Evolutionary conservation across 805 yeast genomes (phyloP).

Genomic region (Kodamaea leandrae): DNA sequence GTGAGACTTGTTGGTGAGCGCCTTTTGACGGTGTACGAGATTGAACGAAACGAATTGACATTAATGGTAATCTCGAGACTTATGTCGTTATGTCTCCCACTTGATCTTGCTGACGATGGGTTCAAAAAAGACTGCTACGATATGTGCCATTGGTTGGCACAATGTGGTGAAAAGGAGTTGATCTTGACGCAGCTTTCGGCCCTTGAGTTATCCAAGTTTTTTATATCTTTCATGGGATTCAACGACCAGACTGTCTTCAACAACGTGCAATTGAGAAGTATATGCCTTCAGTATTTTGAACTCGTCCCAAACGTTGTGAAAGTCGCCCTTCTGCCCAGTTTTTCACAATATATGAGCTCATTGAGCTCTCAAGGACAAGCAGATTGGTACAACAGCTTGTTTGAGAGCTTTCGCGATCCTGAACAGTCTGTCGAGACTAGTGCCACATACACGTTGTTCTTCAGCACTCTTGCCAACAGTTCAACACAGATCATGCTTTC

Average conservation of each 20-base stretch:
- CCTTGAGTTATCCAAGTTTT: conserved; percentile 29
- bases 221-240: conserved; percentile 26
- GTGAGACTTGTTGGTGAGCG: conserved; percentile 33
- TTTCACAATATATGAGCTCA: conserved; percentile 13
- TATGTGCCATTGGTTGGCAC: conserved; percentile 44
- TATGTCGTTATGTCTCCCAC: conserved; percentile 20
- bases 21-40: conserved; percentile 23
- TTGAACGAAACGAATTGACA: conserved; percentile 42
- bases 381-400: conserved; percentile 29
- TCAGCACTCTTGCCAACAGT: conserved; percentile 27
- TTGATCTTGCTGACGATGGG: conserved; percentile 26
- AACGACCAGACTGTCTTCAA: conserved; percentile 27
- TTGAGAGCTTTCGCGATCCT: conserved; percentile 30
- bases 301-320: conserved; percentile 20
- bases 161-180: conserved; percentile 39
- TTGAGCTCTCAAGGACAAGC: conserved; percentile 16
- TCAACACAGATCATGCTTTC: conserved; percentile 32
- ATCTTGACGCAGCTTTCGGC: conserved; percentile 38
- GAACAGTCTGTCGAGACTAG: conserved; percentile 37
- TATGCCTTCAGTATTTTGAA: conserved; percentile 13
- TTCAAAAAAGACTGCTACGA: conserved; percentile 46
- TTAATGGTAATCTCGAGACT: conserved; percentile 32
- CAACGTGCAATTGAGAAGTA: conserved; percentile 10
- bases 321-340: conserved; percentile 15
- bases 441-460: conserved; percentile 38